Base-by-base conservation (phyloP, 371 early-diverging fungal genomes). In the Apophysomyces variabilis region DNA sequence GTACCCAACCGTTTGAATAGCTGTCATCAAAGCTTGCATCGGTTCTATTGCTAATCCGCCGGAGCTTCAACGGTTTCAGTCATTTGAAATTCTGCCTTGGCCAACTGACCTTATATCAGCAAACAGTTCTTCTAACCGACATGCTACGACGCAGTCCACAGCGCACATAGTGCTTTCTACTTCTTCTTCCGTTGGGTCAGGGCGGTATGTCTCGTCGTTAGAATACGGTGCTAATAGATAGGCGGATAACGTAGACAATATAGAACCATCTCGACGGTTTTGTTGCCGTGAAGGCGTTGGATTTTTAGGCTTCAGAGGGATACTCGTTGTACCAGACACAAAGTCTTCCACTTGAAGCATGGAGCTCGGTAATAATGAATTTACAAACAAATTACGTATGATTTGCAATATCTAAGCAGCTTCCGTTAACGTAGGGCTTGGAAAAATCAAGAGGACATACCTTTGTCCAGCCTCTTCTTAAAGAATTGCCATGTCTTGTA, bases 381-480 rank as follows among this genome's bases (percentile, higher is more conserved):
- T 90, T 46, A 96, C 77, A 69, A 95, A 96, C 12, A 96, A 77
- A 69, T 95, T 95, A 56, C 90, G 86, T 21, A 91, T 83, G 35
- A 90, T 89, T 41, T 84, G 86, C 32, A 94, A 66, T 44, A 93
- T 70, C 81, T 87, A 72, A 4, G 4, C 0, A 21, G 12, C 6
- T 18, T 36, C 7, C 6, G 6, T 21, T 21, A 5, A 16, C 16
- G 16, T 18, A 60, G 18, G 41, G 32, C 68, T 63, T 4, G 21
- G 7, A 50, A 21, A 16, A 1, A 8, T 1, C 5, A 7, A 18
- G 32, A 7, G 21, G 4, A 1, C 54, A 16, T 66, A 89, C 80
- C 75, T 83, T 82, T 18, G 74, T 76, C 96, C 98, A 97, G 11
- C 95, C 92, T 36, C 80, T 83, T 35, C 86, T 73, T 64, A 95